Base-by-base conservation (phyloP, 2,329 filamentous ascomycete species). In the Cucurbitaria berberidis region DNA sequence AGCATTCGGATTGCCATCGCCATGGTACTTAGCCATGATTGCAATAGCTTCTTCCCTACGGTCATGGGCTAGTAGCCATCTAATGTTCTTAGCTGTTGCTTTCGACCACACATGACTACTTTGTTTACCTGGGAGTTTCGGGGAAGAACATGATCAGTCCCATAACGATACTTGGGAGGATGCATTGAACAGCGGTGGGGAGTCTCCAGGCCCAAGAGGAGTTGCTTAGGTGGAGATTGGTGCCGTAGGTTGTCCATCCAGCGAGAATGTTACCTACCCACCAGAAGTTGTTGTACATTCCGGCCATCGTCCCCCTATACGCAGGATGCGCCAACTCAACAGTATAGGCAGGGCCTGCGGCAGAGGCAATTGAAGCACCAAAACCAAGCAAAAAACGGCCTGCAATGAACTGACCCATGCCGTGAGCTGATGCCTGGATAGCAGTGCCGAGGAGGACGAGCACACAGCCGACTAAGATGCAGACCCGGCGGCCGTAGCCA, bases 271-370 rank as follows among this genome's bases (percentile, higher is more conserved):
- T 82, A 3, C 82, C 84, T 2, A 77, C 36, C 67, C 72, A 76
- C 72, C 74, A 77, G 57, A 76, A 75, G 53, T 73, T 75, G 59
- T 81, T 81, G 62, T 79, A 84, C 65, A 86, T 78, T 21, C 83
- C 86, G 3, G 84, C 84, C 72, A 86, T 80, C 18, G 82, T 79
- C 27, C 84, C 85, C 58, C 86, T 79, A 65, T 84, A 85, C 3
- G 81, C 81, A 0, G 86, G 85, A 60, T 87, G 85, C 2, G 83
- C 80, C 32, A 86, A 73, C 65, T 88, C 85, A 43, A 85, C 81
- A 9, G 81, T 81, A 58, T 85, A 86, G n/a, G 82, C 79, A 3
- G 84, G 84, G 1, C 80, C 82, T 2, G 82, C 82, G 11, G 81
- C 79, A n/a, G 80, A 79, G 2, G 82, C 82, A 48, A 87, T 82